Percentiles rank a stretch among this genome's conserved stretches.
These are phyloP conservation scores for Saksenaea oblongispora DNA, from an alignment of 371 early-diverging fungal genomes.

Conservation along the genomic window DNA sequence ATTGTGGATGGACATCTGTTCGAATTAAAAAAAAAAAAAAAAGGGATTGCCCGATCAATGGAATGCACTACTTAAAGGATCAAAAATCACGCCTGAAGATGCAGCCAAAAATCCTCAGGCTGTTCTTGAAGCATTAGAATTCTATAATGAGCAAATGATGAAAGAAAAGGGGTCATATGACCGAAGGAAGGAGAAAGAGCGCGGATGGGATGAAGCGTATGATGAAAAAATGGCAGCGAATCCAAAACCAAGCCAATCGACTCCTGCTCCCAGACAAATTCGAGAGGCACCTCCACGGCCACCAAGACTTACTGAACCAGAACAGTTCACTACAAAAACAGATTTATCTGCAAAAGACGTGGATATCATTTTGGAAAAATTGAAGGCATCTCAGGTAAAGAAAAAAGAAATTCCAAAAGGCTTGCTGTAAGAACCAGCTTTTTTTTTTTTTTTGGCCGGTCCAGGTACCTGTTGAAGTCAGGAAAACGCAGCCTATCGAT, in stretches of 20 bases:
- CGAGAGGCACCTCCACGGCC: background rate
- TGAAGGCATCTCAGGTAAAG: background rate
- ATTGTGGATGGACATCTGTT: background rate
- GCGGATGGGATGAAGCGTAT: background rate
- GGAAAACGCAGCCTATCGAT: background rate
- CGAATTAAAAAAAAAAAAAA: background rate
- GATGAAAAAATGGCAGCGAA: background rate
- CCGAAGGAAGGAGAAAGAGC: slow-evolving; percentile 5
- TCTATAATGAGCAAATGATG: slow-evolving; percentile 68
- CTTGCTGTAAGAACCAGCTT: too few species aligned
- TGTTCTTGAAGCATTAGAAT: slow-evolving; percentile 95
- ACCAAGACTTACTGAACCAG: background rate
- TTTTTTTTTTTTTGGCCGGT: too few species aligned
- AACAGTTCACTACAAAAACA: background rate
- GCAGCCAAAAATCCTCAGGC: slow-evolving; percentile 96
- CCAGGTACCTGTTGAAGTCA: background rate
- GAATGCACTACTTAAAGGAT: slow-evolving; percentile 86
- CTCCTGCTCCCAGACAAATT: background rate
- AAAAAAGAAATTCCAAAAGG: background rate
- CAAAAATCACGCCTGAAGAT: slow-evolving; percentile 94
- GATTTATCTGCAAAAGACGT: background rate
- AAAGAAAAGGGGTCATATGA: background rate
- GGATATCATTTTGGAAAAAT: background rate
- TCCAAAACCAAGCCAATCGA: slow-evolving; percentile 2
- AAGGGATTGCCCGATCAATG: slow-evolving; percentile 94